Percentiles rank a stretch among this genome's conserved stretches.
phyloP scores from a whole-genome alignment of 495 filamentous ascomycete species.

The Tuber melanosporum region DNA sequence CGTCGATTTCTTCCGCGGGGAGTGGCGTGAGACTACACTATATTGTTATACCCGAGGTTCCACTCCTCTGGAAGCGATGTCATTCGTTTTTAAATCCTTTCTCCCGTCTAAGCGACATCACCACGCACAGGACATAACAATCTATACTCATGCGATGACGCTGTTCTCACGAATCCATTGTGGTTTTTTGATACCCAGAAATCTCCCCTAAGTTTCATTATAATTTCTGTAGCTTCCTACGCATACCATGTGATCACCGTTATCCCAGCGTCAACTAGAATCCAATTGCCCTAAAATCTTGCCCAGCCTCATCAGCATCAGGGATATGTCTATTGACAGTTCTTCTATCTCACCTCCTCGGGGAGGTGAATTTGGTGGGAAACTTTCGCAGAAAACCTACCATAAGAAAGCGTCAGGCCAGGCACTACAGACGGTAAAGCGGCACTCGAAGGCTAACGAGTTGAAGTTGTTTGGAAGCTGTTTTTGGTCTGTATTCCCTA shows the following conservation, averaged over 20 bases:
- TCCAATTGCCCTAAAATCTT: conserved; percentile 10
- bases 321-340: conserved; percentile 47
- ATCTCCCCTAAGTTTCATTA: background rate
- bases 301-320: conserved; percentile 5
- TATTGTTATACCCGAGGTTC: background rate
- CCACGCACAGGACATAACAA: background rate
- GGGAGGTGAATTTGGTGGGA: conserved; percentile 32
- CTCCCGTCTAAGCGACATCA: background rate
- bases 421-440: conserved; percentile 66
- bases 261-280: background rate
- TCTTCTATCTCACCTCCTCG: conserved; percentile 29
- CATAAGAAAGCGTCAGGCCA: conserved; percentile 76
- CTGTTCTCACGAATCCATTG: background rate
- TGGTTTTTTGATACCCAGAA: background rate
- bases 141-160: background rate
- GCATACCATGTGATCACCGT: background rate
- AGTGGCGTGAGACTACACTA: background rate
- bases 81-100: background rate
- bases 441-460: conserved; percentile 61
- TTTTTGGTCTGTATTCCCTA: conserved; percentile 63
- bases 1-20: background rate
- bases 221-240: background rate
- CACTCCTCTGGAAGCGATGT: background rate
- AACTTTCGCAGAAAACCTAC: conserved; percentile 60
- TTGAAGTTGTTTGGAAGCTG: conserved; percentile 83